These are phyloP conservation scores for Hortiboletus campestris DNA, from an alignment of 768 basidiomycete species.

Conservation along the genomic window DNA sequence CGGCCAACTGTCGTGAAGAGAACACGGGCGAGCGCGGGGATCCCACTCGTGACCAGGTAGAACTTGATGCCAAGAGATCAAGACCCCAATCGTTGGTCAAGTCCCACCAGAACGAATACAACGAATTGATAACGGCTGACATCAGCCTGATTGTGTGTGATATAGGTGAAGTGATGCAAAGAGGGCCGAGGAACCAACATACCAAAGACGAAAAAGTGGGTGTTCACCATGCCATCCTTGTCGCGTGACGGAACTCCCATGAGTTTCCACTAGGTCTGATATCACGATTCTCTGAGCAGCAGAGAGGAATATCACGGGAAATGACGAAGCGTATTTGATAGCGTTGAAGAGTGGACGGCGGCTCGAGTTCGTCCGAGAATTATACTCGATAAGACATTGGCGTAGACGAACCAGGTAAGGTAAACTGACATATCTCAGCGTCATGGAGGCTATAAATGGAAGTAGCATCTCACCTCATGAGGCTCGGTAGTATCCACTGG, in stretches of 20 bases:
- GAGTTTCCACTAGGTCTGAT: conserved; percentile 51
- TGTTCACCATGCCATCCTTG: conserved; percentile 74
- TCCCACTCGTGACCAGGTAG: conserved; percentile 27
- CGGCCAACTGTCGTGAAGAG: conserved; percentile 44
- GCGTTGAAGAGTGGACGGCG: conserved; percentile 85
- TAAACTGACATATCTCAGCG: conserved; percentile 42
- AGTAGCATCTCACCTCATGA: conserved; percentile 72
- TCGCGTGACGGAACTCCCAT: conserved; percentile 41
- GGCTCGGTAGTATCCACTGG: conserved; percentile 74
- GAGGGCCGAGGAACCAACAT: conserved; percentile 24
- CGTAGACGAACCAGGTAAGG: conserved; percentile 90
- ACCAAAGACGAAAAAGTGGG: conserved; percentile 84
- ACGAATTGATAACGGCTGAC: conserved; percentile 80
- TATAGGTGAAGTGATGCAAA: not conserved
- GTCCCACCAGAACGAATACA: conserved; percentile 99
- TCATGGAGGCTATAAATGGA: not conserved
- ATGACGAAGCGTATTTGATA: conserved; percentile 93
- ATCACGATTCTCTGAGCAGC: conserved; percentile 80
- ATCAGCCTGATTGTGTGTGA: conserved; percentile 58
- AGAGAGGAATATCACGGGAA: conserved; percentile 93
- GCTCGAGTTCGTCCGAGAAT: conserved; percentile 56
- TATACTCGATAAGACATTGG: conserved; percentile 91
- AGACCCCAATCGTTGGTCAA: conserved; percentile 98
- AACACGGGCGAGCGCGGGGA: conserved; percentile 43
- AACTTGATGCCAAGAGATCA: conserved; percentile 53